Conservation (phyloP, 345 rosid genomes). For the Punica granatum region DNA sequence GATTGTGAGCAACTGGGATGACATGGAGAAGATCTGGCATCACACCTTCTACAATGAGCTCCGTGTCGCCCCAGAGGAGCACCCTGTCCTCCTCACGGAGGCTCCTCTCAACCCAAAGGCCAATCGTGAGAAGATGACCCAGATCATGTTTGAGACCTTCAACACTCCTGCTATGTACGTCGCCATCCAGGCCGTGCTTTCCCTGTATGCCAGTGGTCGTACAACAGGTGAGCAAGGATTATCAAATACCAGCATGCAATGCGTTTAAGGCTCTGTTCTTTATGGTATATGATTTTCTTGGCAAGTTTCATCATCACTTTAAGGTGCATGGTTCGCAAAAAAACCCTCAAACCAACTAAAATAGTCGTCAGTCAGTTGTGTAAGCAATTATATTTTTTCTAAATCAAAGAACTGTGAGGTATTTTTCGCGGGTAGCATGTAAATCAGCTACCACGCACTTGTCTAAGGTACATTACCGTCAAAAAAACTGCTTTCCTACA, state of each 20-base stretch:
- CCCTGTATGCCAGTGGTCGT: slow-evolving; percentile 94
- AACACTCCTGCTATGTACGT: slow-evolving; percentile 91
- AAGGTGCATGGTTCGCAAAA: background rate
- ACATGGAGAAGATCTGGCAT: slow-evolving; percentile 96
- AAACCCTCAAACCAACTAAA: background rate
- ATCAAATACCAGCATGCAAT: background rate
- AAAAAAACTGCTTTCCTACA: too few species aligned
- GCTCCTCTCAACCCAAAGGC: slow-evolving; percentile 98
- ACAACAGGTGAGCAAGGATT: slow-evolving; percentile 60
- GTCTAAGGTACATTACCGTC: too few species aligned
- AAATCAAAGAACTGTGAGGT: too few species aligned
- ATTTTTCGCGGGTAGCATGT: too few species aligned
- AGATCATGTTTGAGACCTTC: slow-evolving; percentile 92
- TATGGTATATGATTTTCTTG: too few species aligned
- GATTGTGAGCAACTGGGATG: slow-evolving; percentile 95
- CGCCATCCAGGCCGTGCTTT: slow-evolving; percentile 90
- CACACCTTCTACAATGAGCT: slow-evolving; percentile 94
- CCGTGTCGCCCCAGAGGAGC: slow-evolving; percentile 79
- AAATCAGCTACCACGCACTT: too few species aligned
- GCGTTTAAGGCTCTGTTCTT: background rate
- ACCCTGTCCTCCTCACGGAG: slow-evolving; percentile 49
- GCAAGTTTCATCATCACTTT: background rate
- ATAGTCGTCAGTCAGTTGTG: too few species aligned
- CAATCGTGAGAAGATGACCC: slow-evolving; percentile 98
- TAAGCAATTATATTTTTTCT: too few species aligned